phyloP scores from a whole-genome alignment of 1,284 basidiomycete species.

The Mixia osmundae region DNA sequence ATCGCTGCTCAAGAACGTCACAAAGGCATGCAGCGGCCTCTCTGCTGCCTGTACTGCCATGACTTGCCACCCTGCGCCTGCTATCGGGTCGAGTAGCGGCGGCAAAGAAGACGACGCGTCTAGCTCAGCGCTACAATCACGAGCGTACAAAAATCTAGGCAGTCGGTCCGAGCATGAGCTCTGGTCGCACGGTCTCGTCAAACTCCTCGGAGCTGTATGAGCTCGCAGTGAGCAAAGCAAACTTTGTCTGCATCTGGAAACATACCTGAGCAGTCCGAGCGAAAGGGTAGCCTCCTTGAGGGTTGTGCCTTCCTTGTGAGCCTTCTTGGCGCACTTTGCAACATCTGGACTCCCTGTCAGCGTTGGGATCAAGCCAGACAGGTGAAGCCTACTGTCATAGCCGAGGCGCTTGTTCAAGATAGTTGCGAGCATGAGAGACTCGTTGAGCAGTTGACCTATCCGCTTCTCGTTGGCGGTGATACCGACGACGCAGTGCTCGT shows the following conservation, averaged over 20 bases:
- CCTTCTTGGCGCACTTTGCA: conserved; percentile 96
- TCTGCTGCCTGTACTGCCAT: background rate
- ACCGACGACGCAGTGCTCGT: conserved; percentile 88
- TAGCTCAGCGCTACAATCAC: too few species aligned
- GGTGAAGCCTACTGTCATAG: conserved; percentile 55
- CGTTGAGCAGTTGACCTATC: conserved; percentile 70
- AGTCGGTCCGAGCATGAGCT: conserved; percentile 7
- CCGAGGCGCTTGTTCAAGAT: conserved; percentile 80
- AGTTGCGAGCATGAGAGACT: conserved; percentile 88
- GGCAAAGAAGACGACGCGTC: background rate
- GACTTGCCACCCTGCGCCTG: too few species aligned
- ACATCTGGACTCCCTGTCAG: conserved; percentile 39
- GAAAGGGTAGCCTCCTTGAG: conserved; percentile 81
- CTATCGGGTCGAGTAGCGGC: too few species aligned
- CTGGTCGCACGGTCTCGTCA: conserved; percentile 74
- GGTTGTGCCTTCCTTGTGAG: conserved; percentile 91
- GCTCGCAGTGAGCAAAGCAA: too few species aligned
- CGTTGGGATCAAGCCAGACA: background rate
- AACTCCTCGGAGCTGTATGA: conserved; percentile 83
- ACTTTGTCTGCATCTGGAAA: too few species aligned
- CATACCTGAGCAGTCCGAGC: conserved; percentile 64
- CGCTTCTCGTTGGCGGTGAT: conserved; percentile 88
- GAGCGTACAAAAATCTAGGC: too few species aligned
- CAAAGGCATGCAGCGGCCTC: conserved; percentile 16
- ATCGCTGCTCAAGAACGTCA: conserved; percentile 66